Evolutionary conservation across 805 yeast species (phyloP), one percentile per base, ranked within the genome.

Genomic region (Saturnispora mendoncae): DNA sequence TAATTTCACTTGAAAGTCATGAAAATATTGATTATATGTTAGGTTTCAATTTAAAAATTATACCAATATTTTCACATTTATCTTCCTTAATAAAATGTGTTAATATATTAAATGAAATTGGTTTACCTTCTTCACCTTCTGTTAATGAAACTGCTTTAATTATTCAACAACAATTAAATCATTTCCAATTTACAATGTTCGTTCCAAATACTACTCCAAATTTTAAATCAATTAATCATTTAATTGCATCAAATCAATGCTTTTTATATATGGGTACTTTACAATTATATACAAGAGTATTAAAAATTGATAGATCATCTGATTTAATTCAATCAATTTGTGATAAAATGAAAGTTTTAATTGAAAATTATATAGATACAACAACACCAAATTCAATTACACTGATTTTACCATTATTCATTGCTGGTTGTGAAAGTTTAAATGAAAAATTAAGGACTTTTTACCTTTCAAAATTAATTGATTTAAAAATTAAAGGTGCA

Each of bases 41-140:
- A 40, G 94, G 92, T 1, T 74, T 84, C 54, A 87, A 83, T 48
- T 64, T 78, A 10, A 67, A 66, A 45, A 67, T 81, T 43, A 61
- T 83, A 17, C 80, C 83, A 0, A 66, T 70, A 25, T 74, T 75
- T 46, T 68, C 80, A 17, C 69, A 74, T 33, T 67, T 79, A 8
- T 58, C 68, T 13, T 50, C 55, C 32, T 47, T 74, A 33, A 64
- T 71, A 19, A 59, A 67, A 36, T 49, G 57, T 36, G 44, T 56
- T 21, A 53, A 58, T 20, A 28, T 59, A 5, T 19, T 46, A 2
- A 37, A 49, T 24, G 38, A 17, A 6, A n/a, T 42, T 12, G 36
- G 30, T 30, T 44, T 36, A 19, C 29, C 34, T 6, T 10, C 33
- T 4, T 30, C 42, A 9, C 52, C 60, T 7, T 25, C 43, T 4